phyloP scores from a whole-genome alignment of 306 rosid genomes.

The Lathyrus sativus region DNA sequence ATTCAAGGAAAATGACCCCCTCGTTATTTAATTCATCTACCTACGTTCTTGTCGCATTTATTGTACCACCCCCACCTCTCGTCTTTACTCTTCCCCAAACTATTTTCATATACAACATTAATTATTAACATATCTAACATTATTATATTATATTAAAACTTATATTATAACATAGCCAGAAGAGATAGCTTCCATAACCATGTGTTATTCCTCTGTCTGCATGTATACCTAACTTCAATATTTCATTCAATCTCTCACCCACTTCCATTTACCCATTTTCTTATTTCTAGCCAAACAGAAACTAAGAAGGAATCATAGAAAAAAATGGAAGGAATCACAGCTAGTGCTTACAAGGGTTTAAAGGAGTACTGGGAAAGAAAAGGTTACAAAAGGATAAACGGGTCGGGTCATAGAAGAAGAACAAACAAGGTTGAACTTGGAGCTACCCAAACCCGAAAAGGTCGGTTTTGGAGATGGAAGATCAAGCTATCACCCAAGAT shows the following conservation, averaged over 20 bases:
- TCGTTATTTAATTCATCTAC: slow-evolving; percentile 5
- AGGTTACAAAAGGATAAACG: slow-evolving; percentile 51
- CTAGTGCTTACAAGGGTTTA: slow-evolving; percentile 47
- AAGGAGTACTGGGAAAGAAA: slow-evolving; percentile 59
- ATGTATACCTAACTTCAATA: slow-evolving; percentile 36
- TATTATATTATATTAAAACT: neutral
- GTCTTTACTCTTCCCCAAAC: neutral
- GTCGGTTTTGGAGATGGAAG: slow-evolving; percentile 59
- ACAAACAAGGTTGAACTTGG: slow-evolving; percentile 42
- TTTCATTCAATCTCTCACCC: slow-evolving; percentile 32
- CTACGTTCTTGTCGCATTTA: slow-evolving; percentile 7
- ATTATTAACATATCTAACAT: neutral
- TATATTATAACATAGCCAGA: neutral
- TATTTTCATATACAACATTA: slow-evolving; percentile 2
- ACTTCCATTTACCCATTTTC: neutral
- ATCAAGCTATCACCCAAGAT: slow-evolving; percentile 68
- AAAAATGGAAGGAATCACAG: slow-evolving; percentile 63
- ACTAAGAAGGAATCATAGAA: neutral
- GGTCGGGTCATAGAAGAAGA: slow-evolving; percentile 40
- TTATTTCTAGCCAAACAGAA: neutral
- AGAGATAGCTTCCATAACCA: neutral
- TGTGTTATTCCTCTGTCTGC: slow-evolving; percentile 28
- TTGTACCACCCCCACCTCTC: slow-evolving; percentile 3
- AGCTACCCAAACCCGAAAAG: slow-evolving; percentile 34
- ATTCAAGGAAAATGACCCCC: neutral